Conservation (phyloP, 2,329 filamentous ascomycete genomes). For the Fusarium miscanthi region DNA sequence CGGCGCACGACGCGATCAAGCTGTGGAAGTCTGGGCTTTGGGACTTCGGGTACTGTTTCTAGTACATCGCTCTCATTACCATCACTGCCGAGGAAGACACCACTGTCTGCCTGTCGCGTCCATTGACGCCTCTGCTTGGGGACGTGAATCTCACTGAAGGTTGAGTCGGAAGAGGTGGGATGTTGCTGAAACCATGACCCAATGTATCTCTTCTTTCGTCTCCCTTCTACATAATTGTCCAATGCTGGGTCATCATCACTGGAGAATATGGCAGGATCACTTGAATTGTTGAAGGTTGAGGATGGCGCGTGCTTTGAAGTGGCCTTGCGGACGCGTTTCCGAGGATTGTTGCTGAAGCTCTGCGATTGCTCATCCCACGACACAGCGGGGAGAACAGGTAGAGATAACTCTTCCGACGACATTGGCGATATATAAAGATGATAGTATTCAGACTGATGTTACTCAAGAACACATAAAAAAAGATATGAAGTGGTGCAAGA, state of each 20-base stretch:
- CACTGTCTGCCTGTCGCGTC: slow-evolving; percentile 72
- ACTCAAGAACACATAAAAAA: slow-evolving; percentile 16
- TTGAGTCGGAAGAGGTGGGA: slow-evolving; percentile 61
- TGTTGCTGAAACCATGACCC: slow-evolving; percentile 76
- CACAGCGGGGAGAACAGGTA: slow-evolving; percentile 54
- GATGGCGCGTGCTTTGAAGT: slow-evolving; percentile 45
- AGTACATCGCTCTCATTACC: slow-evolving; percentile 57
- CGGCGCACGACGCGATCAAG: slow-evolving; percentile 48
- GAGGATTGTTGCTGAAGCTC: slow-evolving; percentile 53
- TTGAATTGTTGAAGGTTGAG: slow-evolving; percentile 68
- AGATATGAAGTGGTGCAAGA: slow-evolving; percentile 15
- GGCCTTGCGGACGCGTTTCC: slow-evolving; percentile 53
- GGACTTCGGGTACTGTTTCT: slow-evolving; percentile 48
- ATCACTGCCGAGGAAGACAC: slow-evolving; percentile 75
- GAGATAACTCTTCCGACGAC: slow-evolving; percentile 56
- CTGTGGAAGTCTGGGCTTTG: slow-evolving; percentile 53
- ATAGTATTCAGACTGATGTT: neutral
- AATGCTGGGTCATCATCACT: slow-evolving; percentile 76
- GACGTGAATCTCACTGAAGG: slow-evolving; percentile 55
- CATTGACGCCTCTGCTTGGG: slow-evolving; percentile 63
- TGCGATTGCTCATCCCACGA: slow-evolving; percentile 55
- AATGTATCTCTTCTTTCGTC: slow-evolving; percentile 70
- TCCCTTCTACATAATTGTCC: slow-evolving; percentile 70
- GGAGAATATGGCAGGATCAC: slow-evolving; percentile 77
- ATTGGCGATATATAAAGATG: slow-evolving; percentile 12